Percentiles rank a stretch among this genome's conserved stretches.
Conservation (phyloP, 2,329 filamentous ascomycete species). For the Botrytis squamosa region DNA sequence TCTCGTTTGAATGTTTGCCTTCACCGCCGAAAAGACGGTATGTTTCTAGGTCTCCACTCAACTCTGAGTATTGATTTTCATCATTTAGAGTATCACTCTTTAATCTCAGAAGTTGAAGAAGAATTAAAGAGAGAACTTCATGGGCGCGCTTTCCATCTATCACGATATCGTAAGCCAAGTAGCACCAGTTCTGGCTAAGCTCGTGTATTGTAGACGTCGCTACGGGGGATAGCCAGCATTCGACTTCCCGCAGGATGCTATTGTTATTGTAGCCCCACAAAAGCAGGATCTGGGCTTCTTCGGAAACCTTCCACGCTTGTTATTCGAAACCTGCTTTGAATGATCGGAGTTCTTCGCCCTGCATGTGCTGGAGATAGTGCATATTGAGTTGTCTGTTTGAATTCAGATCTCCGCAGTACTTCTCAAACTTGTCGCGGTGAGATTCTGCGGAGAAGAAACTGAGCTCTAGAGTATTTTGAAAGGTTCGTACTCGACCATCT, state of each 20-base stretch:
- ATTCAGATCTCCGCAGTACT: not conserved
- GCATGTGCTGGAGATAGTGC: not conserved
- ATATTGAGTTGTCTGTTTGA: not conserved
- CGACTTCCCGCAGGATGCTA: not conserved
- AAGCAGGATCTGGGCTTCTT: not conserved
- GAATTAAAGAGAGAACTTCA: no score
- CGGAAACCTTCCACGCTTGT: not conserved
- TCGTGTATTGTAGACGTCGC: not conserved
- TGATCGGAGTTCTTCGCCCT: no score
- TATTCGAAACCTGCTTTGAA: no score
- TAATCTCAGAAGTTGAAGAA: no score
- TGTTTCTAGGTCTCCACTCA: no score
- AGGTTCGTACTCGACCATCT: not conserved
- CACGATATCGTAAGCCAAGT: no score
- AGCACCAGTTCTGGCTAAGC: accelerated
- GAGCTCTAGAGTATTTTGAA: not conserved
- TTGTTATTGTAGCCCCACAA: accelerated
- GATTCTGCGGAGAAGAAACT: not conserved
- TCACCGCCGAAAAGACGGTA: no score
- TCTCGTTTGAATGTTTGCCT: no score
- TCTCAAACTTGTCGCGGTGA: not conserved
- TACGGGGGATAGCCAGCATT: not conserved
- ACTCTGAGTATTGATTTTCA: no score
- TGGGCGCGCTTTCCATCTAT: no score
- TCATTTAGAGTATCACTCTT: no score